Conservation (phyloP, 2,329 filamentous ascomycete species). For the Escovopsis sp. region DNA sequence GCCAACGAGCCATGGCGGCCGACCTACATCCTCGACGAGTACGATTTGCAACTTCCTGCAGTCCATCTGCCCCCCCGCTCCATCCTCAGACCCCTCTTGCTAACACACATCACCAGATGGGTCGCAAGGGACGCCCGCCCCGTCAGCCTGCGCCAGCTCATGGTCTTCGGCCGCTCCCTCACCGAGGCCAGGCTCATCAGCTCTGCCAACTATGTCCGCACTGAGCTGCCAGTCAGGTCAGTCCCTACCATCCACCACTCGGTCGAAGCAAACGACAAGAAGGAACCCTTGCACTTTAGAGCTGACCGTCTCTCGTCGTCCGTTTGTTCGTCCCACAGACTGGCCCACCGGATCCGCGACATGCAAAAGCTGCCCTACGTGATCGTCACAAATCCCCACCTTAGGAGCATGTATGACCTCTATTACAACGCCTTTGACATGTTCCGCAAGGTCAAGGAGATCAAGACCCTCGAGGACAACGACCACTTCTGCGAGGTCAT, state of each 20-base stretch:
- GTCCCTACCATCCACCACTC: neutral
- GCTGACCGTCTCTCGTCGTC: neutral
- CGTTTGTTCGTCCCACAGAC: constrained; percentile 38
- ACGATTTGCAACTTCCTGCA: constrained; percentile 13
- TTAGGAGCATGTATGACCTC: constrained; percentile 87
- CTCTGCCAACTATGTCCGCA: constrained; percentile 94
- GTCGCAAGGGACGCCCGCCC: constrained; percentile 81
- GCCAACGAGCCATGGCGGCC: constrained; percentile 40
- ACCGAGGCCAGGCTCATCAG: constrained; percentile 80
- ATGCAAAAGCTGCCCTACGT: constrained; percentile 95
- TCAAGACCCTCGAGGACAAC: constrained; percentile 79
- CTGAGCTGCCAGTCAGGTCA: constrained; percentile 46
- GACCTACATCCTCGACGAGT: constrained; percentile 50
- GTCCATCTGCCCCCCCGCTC: neutral
- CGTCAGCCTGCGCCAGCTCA: constrained; percentile 92
- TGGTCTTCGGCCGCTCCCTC: constrained; percentile 88
- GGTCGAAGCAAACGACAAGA: neutral
- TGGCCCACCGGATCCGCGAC: constrained; percentile 87
- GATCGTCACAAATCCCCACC: constrained; percentile 87
- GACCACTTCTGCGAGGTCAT: constrained; percentile 72
- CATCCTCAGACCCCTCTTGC: neutral
- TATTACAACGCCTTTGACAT: constrained; percentile 95
- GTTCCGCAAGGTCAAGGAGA: constrained; percentile 69
- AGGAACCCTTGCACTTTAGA: neutral
- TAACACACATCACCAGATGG: constrained; percentile 46